Percentiles rank a stretch among this genome's conserved stretches.
Conservation (phyloP, 257 asterid species). For the Voacanga thouarsii region DNA sequence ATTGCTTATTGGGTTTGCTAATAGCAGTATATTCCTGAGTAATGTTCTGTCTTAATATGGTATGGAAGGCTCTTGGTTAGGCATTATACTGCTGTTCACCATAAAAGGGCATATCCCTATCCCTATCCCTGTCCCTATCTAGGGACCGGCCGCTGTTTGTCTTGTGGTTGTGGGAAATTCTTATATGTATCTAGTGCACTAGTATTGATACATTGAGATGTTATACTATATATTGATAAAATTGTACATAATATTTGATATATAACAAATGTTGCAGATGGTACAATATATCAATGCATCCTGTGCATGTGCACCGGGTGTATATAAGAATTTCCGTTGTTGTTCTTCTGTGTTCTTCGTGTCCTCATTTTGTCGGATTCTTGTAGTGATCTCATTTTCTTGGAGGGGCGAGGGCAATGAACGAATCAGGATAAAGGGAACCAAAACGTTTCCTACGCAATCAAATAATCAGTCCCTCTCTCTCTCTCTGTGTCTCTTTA, state of each 20-base stretch:
- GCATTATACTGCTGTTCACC: not conserved
- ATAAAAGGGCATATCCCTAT: not conserved
- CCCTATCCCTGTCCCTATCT: not conserved
- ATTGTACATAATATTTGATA: too few species aligned
- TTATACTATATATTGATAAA: too few species aligned
- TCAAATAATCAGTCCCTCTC: not conserved
- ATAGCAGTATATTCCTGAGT: too few species aligned
- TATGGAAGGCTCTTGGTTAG: not conserved
- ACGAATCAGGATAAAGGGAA: conserved; percentile 5
- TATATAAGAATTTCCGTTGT: too few species aligned
- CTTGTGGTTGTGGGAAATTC: too few species aligned
- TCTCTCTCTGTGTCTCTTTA: not conserved
- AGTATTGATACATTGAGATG: too few species aligned
- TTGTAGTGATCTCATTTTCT: not conserved
- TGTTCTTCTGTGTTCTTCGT: too few species aligned
- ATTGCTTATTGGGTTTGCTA: too few species aligned
- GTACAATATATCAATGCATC: too few species aligned
- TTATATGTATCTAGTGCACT: too few species aligned
- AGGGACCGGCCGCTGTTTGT: not conserved
- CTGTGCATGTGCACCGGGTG: too few species aligned
- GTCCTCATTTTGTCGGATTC: not conserved
- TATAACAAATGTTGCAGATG: too few species aligned
- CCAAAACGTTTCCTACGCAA: not conserved
- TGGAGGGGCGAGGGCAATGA: not conserved
- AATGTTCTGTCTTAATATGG: not conserved